phyloP scores from a whole-genome alignment of 768 basidiomycete species.

The Serpula lacrymans region DNA sequence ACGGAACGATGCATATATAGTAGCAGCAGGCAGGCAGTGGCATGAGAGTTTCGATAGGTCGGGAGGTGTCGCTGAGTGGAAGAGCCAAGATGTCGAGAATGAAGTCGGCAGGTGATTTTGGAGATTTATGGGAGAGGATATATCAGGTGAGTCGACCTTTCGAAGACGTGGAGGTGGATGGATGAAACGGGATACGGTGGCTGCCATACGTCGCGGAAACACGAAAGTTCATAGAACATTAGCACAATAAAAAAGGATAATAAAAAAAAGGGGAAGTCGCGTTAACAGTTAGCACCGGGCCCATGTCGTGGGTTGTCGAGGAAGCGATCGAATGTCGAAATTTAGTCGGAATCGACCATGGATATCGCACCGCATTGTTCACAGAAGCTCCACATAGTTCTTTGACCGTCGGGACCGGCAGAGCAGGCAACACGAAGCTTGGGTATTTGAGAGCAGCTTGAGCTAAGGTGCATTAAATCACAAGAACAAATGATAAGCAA shows the following conservation, averaged over 20 bases:
- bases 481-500: conserved; percentile 8
- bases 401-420: conserved; percentile 60
- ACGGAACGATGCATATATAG: too few species aligned
- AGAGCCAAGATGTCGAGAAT: too few species aligned
- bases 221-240: conserved; percentile 21
- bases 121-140: too few species aligned
- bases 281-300: background rate
- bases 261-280: conserved; percentile 21
- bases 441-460: conserved; percentile 75
- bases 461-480: conserved; percentile 32
- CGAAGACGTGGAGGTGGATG: too few species aligned
- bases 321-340: conserved; percentile 3
- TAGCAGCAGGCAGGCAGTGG: too few species aligned
- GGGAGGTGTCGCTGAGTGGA: too few species aligned
- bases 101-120: too few species aligned
- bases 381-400: conserved; percentile 84
- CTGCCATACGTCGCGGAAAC: too few species aligned
- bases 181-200: too few species aligned
- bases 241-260: conserved; percentile 28
- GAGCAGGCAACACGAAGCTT: conserved; percentile 80
- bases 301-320: conserved; percentile 4
- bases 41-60: too few species aligned
- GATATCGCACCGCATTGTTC: conserved; percentile 88
- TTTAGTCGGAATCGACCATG: conserved; percentile 74
- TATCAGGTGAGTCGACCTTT: too few species aligned